Conservation (phyloP, 106 monocot species). For the Apostasia shenzhenica region DNA sequence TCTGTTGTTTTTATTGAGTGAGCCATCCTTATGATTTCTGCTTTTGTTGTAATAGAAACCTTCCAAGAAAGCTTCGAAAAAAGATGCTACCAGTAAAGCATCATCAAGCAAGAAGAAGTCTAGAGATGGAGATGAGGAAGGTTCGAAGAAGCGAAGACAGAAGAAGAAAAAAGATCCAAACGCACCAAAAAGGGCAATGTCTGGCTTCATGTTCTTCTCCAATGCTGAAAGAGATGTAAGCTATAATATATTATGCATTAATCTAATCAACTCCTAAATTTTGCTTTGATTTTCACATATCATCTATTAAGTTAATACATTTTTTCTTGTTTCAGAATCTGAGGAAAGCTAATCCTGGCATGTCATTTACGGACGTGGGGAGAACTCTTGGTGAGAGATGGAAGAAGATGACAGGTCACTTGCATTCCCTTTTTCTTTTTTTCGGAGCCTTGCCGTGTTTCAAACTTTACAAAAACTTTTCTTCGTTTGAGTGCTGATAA, state of each 20-base stretch:
- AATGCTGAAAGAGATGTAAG: slow-evolving; percentile 90
- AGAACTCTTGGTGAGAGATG: slow-evolving; percentile 94
- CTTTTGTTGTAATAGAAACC: slow-evolving; percentile 43
- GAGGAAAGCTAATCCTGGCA: slow-evolving; percentile 77
- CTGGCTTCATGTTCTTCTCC: slow-evolving; percentile 96
- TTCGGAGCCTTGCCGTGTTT: slow-evolving; percentile 6
- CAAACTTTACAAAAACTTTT: neutral
- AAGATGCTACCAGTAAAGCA: slow-evolving; percentile 55
- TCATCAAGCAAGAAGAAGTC: slow-evolving; percentile 51
- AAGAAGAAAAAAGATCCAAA: slow-evolving; percentile 98
- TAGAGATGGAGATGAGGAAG: slow-evolving; percentile 74
- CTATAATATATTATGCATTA: neutral
- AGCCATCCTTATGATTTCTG: neutral
- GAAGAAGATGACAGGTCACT: slow-evolving; percentile 83
- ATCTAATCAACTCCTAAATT: neutral
- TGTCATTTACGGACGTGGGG: slow-evolving; percentile 87
- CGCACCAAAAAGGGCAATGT: slow-evolving; percentile 96
- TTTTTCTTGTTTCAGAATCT: slow-evolving; percentile 60
- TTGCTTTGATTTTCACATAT: no score
- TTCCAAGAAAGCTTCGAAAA: slow-evolving; percentile 49
- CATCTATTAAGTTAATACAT: no score
- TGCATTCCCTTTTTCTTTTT: neutral
- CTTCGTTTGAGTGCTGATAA: neutral
- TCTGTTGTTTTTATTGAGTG: neutral
- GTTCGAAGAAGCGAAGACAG: slow-evolving; percentile 57